Evolutionary conservation across 2,329 filamentous ascomycete species (phyloP).

Genomic region (Curvularia hawaiiensis): DNA sequence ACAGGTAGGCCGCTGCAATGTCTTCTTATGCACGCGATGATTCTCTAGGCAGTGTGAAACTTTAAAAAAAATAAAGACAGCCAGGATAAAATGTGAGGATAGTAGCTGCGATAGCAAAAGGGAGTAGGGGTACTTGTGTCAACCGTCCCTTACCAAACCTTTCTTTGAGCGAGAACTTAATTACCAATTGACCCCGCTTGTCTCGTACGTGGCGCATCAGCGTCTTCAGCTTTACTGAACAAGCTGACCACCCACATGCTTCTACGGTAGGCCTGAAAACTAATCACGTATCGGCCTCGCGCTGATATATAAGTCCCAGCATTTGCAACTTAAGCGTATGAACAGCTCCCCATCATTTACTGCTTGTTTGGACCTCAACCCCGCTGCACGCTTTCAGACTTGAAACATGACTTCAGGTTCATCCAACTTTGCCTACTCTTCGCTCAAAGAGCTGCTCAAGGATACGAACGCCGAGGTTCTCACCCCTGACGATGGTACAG

Average conservation of each 20-base stretch:
- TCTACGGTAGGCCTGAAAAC: background rate
- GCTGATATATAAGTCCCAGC: background rate
- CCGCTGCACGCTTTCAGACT: background rate
- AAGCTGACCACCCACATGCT: background rate
- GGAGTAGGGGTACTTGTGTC: background rate
- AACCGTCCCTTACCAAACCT: background rate
- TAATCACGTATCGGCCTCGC: background rate
- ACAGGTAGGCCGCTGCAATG: background rate
- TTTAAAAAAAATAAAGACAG: too few species aligned
- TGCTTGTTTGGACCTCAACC: background rate
- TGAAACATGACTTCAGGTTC: slow-evolving; percentile 17
- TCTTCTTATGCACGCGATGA: background rate
- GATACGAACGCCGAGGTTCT: slow-evolving; percentile 28
- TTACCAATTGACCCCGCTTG: background rate
- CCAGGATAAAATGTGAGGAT: background rate
- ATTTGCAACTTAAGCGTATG: background rate
- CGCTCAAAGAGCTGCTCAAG: slow-evolving; percentile 28
- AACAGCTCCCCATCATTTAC: background rate
- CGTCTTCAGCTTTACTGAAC: slow-evolving; percentile 5
- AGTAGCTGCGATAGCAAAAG: background rate
- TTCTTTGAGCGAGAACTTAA: background rate
- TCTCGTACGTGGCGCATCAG: background rate
- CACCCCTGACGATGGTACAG: slow-evolving; percentile 25
- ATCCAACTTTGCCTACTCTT: slow-evolving; percentile 22
- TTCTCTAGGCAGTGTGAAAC: background rate